phyloP scores from a whole-genome alignment of 306 rosid genomes.

The Gynostemma pentaphyllum region DNA sequence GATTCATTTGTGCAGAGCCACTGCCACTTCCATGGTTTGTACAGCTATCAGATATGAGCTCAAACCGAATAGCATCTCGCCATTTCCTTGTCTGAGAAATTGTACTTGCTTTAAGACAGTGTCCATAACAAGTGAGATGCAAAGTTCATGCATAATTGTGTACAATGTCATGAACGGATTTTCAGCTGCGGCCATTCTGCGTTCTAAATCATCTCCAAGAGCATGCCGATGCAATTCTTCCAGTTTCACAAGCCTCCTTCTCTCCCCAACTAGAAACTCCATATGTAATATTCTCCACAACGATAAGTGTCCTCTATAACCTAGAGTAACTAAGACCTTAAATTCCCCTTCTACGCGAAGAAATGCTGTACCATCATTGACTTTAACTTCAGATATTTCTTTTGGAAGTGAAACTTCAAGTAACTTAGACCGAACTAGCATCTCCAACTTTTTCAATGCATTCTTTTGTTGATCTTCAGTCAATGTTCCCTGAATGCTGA shows the following conservation, averaged over 20 bases:
- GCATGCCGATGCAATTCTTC: conserved; percentile 48
- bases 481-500: conserved; percentile 60
- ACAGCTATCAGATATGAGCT: conserved; percentile 63
- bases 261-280: conserved; percentile 97
- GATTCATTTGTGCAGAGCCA: conserved; percentile 49
- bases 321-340: conserved; percentile 79
- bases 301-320: conserved; percentile 88
- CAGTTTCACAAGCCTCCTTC: conserved; percentile 49
- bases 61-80: conserved; percentile 94
- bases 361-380: conserved; percentile 72
- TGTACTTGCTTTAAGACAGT: conserved; percentile 87
- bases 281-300: conserved; percentile 96
- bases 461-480: conserved; percentile 74
- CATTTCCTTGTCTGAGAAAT: conserved; percentile 82
- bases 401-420: conserved; percentile 71
- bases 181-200: conserved; percentile 91
- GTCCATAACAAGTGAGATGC: conserved; percentile 88
- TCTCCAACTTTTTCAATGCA: conserved; percentile 83
- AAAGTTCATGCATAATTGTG: conserved; percentile 78
- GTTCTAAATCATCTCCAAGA: conserved; percentile 93
- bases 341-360: conserved; percentile 84
- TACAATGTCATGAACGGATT: conserved; percentile 69
- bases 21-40: conserved; percentile 52
- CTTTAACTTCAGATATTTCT: conserved; percentile 63
- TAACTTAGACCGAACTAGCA: conserved; percentile 76